A percentile compares a stretch with the other conserved stretches of the same genome.
Evolutionary conservation across 805 yeast genomes (phyloP).

Genomic region (Kazachstania psychrophila): DNA sequence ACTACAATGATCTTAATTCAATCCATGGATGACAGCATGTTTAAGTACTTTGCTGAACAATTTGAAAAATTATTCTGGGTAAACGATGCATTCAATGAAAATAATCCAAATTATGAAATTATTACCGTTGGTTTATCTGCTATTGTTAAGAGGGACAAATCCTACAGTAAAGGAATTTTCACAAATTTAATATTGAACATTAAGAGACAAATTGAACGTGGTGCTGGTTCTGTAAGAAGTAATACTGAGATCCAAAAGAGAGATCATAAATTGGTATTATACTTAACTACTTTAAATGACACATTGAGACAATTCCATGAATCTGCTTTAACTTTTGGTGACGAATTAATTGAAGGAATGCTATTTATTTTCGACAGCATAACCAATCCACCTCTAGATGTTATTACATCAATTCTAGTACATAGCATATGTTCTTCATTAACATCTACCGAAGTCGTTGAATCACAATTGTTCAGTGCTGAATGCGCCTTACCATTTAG

Average conservation of each 20-base stretch:
- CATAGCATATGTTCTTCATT: conserved; percentile 59
- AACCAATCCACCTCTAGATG: conserved; percentile 48
- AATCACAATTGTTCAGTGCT: conserved; percentile 45
- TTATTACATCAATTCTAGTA: conserved; percentile 51
- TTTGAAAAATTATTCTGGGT: conserved; percentile 35
- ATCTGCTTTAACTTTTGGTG: conserved; percentile 35
- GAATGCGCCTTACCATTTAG: conserved; percentile 32
- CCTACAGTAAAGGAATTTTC: conserved; percentile 22
- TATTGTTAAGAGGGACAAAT: conserved; percentile 49
- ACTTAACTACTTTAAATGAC: conserved; percentile 60
- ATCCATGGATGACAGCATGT: conserved; percentile 50
- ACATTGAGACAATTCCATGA: conserved; percentile 58
- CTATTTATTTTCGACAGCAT: conserved; percentile 24
- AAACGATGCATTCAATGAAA: conserved; percentile 47
- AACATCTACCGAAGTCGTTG: conserved; percentile 52
- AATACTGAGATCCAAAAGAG: conserved; percentile 60
- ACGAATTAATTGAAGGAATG: conserved; percentile 37
- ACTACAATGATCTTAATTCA: conserved; percentile 44
- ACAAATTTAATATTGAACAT: conserved; percentile 35
- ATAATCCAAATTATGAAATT: conserved; percentile 52
- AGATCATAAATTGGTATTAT: conserved; percentile 69
- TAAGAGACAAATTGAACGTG: conserved; percentile 56
- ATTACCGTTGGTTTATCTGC: conserved; percentile 67
- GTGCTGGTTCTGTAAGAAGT: conserved; percentile 71
- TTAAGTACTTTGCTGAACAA: conserved; percentile 35